Evolutionary conservation across 2,329 filamentous ascomycete species (phyloP), one percentile per base, ranked within the genome.

Genomic region (Alternaria postmessia): DNA sequence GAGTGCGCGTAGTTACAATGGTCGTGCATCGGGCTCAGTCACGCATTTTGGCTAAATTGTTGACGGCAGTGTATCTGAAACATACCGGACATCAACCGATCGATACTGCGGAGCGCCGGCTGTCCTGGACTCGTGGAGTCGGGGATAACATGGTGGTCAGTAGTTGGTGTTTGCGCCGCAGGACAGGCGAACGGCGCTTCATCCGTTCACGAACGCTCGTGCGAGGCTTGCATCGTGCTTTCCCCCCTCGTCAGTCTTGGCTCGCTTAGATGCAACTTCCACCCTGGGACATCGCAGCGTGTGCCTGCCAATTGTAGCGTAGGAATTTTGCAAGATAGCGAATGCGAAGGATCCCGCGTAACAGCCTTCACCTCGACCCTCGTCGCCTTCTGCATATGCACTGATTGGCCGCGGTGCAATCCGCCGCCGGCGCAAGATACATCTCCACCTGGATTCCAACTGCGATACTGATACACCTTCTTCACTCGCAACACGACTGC

Each of bases 11-110:
- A 44, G 51, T 18, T 39, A 39, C 32, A 11, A 38, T 51, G 30
- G 41, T 46, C 39, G 46, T 18, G 41, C 53, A n/a, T 28, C 36
- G 22, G 57, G 49, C 34, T 22, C 48, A 32, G 51, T 57, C 39
- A 51, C 48, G 59, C 41, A 52, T 62, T 62, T 28, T 62, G 59
- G 59, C 59, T 62, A 59, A 62, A 62, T 52, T 49, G 20, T 26
- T 4, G 11, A 2, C 28, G 26, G 44, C 43, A 18, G 26, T 52
- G 55, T 59, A 55, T 62, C 55, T 62, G 56, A 62, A 62, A 62
- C 55, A 36, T 39, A 36, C 46, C 46, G 47, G 55, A 54, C 47
- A 48, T 59, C 34, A 55, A 47, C 55, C 55, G 51, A 59, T 62
- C 55, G 51, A 44, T 56, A 20, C 43, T 30, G 36, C 41, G 52